phyloP scores from a whole-genome alignment of 345 rosid genomes.

The Sapria himalayana region DNA sequence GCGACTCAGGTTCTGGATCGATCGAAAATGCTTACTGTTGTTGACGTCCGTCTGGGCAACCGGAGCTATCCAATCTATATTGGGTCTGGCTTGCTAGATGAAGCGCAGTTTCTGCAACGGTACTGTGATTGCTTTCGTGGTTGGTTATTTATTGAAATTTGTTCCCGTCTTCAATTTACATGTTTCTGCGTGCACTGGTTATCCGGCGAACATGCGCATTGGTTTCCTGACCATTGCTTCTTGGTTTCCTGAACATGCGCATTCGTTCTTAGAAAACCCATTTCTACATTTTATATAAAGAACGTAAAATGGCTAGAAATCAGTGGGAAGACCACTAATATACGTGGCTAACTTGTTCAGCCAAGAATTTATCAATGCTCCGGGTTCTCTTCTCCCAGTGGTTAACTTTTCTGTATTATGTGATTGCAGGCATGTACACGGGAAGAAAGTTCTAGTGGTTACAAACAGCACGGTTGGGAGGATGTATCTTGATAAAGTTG shows the following conservation, averaged over 20 bases:
- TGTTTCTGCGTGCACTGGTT: no score
- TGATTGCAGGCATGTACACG: conserved; percentile 60
- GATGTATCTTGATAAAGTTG: conserved; percentile 55
- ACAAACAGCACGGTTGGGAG: conserved; percentile 62
- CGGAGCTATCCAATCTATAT: conserved; percentile 95
- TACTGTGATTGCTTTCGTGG: conserved; percentile 5
- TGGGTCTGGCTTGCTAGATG: conserved; percentile 74
- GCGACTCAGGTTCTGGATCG: conserved; percentile 46
- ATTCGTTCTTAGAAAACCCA: no score
- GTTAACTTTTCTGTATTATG: not conserved
- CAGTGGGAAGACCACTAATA: no score
- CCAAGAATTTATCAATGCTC: no score
- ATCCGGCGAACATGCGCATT: no score
- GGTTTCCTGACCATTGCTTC: no score
- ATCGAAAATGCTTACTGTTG: conserved; percentile 33
- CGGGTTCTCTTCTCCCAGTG: no score
- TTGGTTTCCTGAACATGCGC: no score
- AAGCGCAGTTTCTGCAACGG: conserved; percentile 66
- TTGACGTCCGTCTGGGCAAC: conserved; percentile 70
- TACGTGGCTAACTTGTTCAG: no score
- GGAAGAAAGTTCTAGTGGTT: conserved; percentile 85
- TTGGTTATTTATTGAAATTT: no score
- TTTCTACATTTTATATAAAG: no score
- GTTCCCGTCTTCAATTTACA: not conserved
- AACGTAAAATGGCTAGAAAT: no score